Evolutionary conservation across 805 yeast genomes (phyloP).

Genomic region (Monosporozyma unispora): DNA sequence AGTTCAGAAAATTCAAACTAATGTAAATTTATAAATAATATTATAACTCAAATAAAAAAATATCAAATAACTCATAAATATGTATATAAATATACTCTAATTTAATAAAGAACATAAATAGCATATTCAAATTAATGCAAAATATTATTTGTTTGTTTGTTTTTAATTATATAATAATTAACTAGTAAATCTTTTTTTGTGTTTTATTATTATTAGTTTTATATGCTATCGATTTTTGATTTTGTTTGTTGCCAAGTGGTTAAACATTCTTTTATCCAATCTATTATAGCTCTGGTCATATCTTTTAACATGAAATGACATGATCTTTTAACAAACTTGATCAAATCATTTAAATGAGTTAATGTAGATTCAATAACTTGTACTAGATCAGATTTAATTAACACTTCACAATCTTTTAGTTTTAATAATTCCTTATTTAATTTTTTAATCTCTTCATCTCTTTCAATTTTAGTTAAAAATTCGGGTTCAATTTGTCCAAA

Average conservation of each 20-base stretch:
- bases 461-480: slow-evolving; percentile 28
- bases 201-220: not conserved
- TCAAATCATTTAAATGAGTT: slow-evolving; percentile 22
- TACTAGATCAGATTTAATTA: slow-evolving; percentile 31
- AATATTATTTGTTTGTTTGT: not conserved
- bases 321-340: slow-evolving; percentile 21
- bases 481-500: slow-evolving; percentile 24
- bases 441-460: slow-evolving; percentile 31
- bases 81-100: not conserved
- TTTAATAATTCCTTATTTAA: slow-evolving; percentile 32
- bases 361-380: slow-evolving; percentile 31
- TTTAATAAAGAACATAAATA: not conserved
- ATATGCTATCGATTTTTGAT: slow-evolving; percentile 8
- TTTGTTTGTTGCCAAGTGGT: slow-evolving; percentile 35
- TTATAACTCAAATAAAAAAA: not conserved
- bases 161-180: no score
- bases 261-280: slow-evolving; percentile 32
- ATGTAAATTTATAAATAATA: not conserved
- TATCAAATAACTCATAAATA: not conserved
- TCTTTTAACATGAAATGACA: slow-evolving; percentile 25
- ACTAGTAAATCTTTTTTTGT: no score
- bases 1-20: not conserved
- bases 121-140: not conserved
- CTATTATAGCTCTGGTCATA: slow-evolving; percentile 29
- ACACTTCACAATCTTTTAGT: slow-evolving; percentile 33